These are phyloP conservation scores for Russula griseocarnosa DNA, from an alignment of 768 basidiomycete species.

Conservation along the genomic window DNA sequence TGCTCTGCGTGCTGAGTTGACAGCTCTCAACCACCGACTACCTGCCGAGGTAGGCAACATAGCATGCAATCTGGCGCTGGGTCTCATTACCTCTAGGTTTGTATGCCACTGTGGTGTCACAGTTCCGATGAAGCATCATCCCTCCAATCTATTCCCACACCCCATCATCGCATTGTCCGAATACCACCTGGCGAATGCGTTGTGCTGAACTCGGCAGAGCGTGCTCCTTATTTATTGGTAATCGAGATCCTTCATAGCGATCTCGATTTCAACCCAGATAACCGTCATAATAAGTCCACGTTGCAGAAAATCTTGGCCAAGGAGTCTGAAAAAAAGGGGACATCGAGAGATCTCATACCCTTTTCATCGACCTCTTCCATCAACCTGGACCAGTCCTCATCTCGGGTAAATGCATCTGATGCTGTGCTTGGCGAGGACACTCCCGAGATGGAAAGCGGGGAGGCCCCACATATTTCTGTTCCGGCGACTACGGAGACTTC, in stretches of 20 bases:
- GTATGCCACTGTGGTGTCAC: slow-evolving; percentile 84
- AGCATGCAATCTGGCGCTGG: slow-evolving; percentile 13
- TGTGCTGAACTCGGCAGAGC: slow-evolving; percentile 95
- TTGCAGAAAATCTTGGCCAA: slow-evolving; percentile 71
- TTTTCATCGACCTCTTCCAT: slow-evolving; percentile 29
- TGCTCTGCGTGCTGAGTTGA: slow-evolving; percentile 93
- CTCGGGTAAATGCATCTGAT: slow-evolving; percentile 28
- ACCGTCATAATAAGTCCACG: slow-evolving; percentile 80
- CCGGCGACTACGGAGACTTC: not conserved
- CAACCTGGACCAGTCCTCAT: slow-evolving; percentile 7
- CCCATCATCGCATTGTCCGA: slow-evolving; percentile 93
- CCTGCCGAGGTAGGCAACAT: slow-evolving; percentile 76
- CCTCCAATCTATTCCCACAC: slow-evolving; percentile 44
- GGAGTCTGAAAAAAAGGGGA: slow-evolving; percentile 56
- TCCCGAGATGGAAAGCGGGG: slow-evolving; percentile 23
- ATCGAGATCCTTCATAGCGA: slow-evolving; percentile 89
- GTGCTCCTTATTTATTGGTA: slow-evolving; percentile 88
- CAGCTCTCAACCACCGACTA: slow-evolving; percentile 90
- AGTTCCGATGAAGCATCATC: slow-evolving; percentile 57
- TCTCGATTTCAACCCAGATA: slow-evolving; percentile 85
- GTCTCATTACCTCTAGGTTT: slow-evolving; percentile 48
- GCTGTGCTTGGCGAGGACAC: slow-evolving; percentile 32
- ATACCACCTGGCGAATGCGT: slow-evolving; percentile 98
- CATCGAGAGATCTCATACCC: slow-evolving; percentile 49
- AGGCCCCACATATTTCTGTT: slow-evolving; percentile 2